Percentiles rank a stretch among this genome's conserved stretches.
These are phyloP conservation scores for Violaceomyces palustris DNA, from an alignment of 1,284 basidiomycete genomes.

Conservation along the genomic window DNA sequence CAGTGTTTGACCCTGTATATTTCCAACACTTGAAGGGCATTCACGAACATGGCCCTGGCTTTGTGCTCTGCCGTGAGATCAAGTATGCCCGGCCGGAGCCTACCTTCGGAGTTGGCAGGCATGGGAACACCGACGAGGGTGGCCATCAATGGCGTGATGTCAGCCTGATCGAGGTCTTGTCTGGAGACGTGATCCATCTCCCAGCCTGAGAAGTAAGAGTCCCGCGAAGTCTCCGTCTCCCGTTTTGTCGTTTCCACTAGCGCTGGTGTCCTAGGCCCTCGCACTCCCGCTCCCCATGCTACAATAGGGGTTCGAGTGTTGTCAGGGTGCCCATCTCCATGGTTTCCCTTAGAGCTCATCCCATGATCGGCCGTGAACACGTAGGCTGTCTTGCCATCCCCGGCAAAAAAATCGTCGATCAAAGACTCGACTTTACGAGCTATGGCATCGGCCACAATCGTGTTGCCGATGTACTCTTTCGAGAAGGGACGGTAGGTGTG, in stretches of 20 bases:
- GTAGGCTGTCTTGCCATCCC: slow-evolving; percentile 64
- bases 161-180: slow-evolving; percentile 71
- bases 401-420: slow-evolving; percentile 62
- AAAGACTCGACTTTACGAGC: slow-evolving; percentile 66
- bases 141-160: slow-evolving; percentile 71
- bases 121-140: slow-evolving; percentile 34
- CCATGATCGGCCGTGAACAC: slow-evolving; percentile 86
- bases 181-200: slow-evolving; percentile 24
- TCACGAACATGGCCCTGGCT: slow-evolving; percentile 65
- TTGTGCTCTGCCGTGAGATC: slow-evolving; percentile 54
- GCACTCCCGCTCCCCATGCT: slow-evolving; percentile 70
- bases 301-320: slow-evolving; percentile 79
- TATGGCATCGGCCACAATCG: slow-evolving; percentile 72
- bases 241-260: slow-evolving; percentile 3
- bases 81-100: slow-evolving; percentile 49
- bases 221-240: slow-evolving; percentile 4
- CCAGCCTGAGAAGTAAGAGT: slow-evolving; percentile 41
- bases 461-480: slow-evolving; percentile 80
- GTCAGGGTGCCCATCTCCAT: slow-evolving; percentile 83
- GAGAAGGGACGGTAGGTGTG: slow-evolving; percentile 83
- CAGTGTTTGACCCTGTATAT: slow-evolving; percentile 76
- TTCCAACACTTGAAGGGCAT: slow-evolving; percentile 71
- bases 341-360: slow-evolving; percentile 83
- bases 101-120: slow-evolving; percentile 53
- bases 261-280: slow-evolving; percentile 6